phyloP scores from a whole-genome alignment of 2,329 filamentous ascomycete species.

The Penicillium sp. region DNA sequence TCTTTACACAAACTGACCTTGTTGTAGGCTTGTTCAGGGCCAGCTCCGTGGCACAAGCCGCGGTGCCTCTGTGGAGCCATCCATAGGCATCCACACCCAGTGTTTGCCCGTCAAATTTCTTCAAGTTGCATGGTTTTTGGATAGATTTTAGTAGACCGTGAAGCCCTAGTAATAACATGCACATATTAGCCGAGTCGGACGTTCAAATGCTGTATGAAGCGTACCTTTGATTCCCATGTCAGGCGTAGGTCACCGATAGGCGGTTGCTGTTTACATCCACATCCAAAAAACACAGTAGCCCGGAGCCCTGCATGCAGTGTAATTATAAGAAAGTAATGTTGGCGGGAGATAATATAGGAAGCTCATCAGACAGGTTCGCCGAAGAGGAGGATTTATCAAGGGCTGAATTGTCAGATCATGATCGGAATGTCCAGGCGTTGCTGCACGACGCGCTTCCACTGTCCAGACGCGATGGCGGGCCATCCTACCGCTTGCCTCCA shows the following conservation, averaged over 20 bases:
- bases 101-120: slow-evolving; percentile 80
- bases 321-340: slow-evolving; percentile 13
- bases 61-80: slow-evolving; percentile 92
- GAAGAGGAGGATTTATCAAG: neutral
- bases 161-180: slow-evolving; percentile 59
- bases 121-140: slow-evolving; percentile 80
- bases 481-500: neutral
- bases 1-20: slow-evolving; percentile 57
- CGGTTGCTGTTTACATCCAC: slow-evolving; percentile 24
- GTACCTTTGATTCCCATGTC: slow-evolving; percentile 46
- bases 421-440: slow-evolving; percentile 10
- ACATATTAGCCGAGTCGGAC: slow-evolving; percentile 15
- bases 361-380: neutral
- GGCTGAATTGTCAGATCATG: neutral
- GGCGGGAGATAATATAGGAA: slow-evolving; percentile 10
- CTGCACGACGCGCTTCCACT: slow-evolving; percentile 7
- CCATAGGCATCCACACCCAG: slow-evolving; percentile 96
- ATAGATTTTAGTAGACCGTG: slow-evolving; percentile 94
- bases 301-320: slow-evolving; percentile 6
- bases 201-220: slow-evolving; percentile 4
- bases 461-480: slow-evolving; percentile 6
- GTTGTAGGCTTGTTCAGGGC: slow-evolving; percentile 82
- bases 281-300: slow-evolving; percentile 8
- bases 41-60: slow-evolving; percentile 85
- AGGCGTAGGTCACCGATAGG: slow-evolving; percentile 26